phyloP scores from a whole-genome alignment of 2,329 filamentous ascomycete genomes.

The Dactylellina haptotyla region DNA sequence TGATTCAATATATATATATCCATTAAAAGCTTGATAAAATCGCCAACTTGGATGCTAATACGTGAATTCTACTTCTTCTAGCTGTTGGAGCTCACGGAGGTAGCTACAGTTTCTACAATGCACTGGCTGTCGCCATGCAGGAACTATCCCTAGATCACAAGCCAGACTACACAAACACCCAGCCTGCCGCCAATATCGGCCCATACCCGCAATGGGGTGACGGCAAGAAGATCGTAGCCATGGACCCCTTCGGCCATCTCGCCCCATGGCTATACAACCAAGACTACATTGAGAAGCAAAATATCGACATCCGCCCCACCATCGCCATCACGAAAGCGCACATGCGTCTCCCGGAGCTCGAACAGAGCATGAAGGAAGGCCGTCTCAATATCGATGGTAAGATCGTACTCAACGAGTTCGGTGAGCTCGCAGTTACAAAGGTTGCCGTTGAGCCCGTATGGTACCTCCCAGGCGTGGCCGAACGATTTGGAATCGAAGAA shows the following conservation, averaged over 20 bases:
- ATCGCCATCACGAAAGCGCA: slow-evolving; percentile 92
- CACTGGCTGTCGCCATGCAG: slow-evolving; percentile 88
- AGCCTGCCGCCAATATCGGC: slow-evolving; percentile 88
- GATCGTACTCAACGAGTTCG: slow-evolving; percentile 84
- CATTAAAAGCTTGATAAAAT: not conserved
- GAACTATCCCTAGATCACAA: slow-evolving; percentile 85
- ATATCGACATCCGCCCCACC: slow-evolving; percentile 86
- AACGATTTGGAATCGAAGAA: slow-evolving; percentile 93
- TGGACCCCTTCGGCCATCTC: slow-evolving; percentile 94
- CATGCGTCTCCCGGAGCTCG: slow-evolving; percentile 96
- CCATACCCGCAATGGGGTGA: slow-evolving; percentile 91
- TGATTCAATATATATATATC: slow-evolving; percentile 9
- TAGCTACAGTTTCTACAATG: slow-evolving; percentile 95
- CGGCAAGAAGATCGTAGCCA: slow-evolving; percentile 92
- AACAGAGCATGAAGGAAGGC: slow-evolving; percentile 83
- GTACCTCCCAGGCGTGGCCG: slow-evolving; percentile 87
- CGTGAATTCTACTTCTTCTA: slow-evolving; percentile 58
- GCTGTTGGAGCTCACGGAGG: slow-evolving; percentile 80
- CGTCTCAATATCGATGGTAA: slow-evolving; percentile 83
- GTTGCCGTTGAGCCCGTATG: slow-evolving; percentile 95
- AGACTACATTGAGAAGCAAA: slow-evolving; percentile 78
- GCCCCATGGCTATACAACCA: slow-evolving; percentile 85
- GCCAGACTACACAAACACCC: slow-evolving; percentile 82
- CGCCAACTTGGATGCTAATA: not conserved
- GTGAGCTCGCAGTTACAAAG: slow-evolving; percentile 93